A percentile compares a stretch with the other conserved stretches of the same genome.
Conservation (phyloP, 768 basidiomycete genomes). For the Trametes punicea region DNA sequence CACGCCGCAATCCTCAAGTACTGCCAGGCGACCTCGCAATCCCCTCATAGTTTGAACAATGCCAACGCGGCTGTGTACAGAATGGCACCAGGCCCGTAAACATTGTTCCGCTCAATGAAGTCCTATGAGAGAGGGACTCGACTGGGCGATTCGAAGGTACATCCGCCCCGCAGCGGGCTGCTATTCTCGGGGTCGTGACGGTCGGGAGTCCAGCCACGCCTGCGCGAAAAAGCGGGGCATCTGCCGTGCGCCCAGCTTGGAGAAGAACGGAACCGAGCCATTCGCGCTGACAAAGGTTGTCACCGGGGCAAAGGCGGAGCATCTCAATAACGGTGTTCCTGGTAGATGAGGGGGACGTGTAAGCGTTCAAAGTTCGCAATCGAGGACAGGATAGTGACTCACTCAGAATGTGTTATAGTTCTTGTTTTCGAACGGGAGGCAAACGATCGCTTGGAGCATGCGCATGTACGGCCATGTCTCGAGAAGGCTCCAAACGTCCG, state of each 20-base stretch:
- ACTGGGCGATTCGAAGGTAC: constrained; percentile 19
- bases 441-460: constrained; percentile 37
- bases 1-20: constrained; percentile 37
- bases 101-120: constrained; percentile 11
- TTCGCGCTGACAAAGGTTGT: constrained; percentile 38
- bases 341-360: background rate
- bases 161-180: constrained; percentile 21
- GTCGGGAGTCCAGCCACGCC: constrained; percentile 29
- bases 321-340: constrained; percentile 40
- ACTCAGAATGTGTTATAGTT: constrained; percentile 32
- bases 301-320: constrained; percentile 41
- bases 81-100: background rate
- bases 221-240: constrained; percentile 43
- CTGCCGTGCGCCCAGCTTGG: constrained; percentile 31
- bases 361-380: background rate
- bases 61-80: constrained; percentile 42
- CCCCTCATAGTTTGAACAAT: constrained; percentile 40
- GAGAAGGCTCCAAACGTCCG: constrained; percentile 36
- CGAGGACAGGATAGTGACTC: background rate
- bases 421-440: constrained; percentile 33
- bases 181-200: background rate
- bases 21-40: constrained; percentile 37
- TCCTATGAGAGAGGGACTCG: constrained; percentile 16
- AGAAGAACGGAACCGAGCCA: constrained; percentile 40
- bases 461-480: constrained; percentile 47